These are phyloP conservation scores for Debaryomycetaceae sp. DNA, from an alignment of 1,139 yeast species.

Conservation along the genomic window DNA sequence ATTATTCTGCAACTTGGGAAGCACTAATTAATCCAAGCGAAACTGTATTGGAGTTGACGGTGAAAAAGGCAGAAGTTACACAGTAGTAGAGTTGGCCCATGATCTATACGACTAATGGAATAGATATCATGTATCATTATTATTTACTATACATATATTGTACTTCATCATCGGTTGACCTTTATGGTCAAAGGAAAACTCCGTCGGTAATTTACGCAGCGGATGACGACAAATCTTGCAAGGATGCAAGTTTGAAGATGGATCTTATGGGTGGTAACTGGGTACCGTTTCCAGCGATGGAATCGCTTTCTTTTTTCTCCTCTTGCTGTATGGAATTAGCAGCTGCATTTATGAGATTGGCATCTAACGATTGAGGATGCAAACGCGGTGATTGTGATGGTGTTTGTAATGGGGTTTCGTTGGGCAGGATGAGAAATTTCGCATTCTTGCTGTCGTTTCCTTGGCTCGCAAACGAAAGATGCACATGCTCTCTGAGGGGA, in stretches of 20 bases:
- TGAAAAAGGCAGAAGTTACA: no score
- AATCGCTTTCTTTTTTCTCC: conserved; percentile 10
- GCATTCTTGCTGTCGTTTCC: conserved; percentile 3
- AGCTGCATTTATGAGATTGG: conserved; percentile 19
- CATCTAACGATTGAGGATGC: conserved; percentile 19
- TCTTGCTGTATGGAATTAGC: conserved; percentile 18
- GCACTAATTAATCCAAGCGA: no score
- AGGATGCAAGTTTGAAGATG: conserved; percentile 31
- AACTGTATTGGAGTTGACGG: no score
- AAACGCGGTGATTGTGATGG: conserved; percentile 45
- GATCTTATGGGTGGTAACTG: conserved; percentile 44
- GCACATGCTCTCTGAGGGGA: background rate
- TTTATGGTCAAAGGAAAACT: background rate
- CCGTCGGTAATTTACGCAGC: background rate
- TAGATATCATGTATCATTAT: background rate
- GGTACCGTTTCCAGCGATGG: conserved; percentile 42
- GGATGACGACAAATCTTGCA: conserved; percentile 2
- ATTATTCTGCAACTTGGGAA: no score
- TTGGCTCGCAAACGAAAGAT: background rate
- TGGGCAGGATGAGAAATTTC: conserved; percentile 22
- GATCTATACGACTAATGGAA: no score
- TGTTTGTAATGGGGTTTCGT: conserved; percentile 40
- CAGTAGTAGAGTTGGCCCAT: no score
- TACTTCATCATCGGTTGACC: background rate
- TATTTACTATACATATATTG: background rate